Evolutionary conservation across 257 asterid genomes (phyloP).

Genomic region (Paraleonurus japonicus): DNA sequence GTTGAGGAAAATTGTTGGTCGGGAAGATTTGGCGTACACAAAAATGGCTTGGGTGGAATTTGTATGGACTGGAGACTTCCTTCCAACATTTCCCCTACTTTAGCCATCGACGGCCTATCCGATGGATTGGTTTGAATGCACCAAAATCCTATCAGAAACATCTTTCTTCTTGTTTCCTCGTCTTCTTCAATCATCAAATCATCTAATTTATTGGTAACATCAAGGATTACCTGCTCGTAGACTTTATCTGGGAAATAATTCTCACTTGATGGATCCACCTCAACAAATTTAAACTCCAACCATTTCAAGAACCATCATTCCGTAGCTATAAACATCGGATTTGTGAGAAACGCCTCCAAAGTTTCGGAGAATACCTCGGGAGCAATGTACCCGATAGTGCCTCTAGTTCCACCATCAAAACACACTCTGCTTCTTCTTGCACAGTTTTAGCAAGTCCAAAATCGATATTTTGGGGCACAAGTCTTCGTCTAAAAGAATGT

Average conservation of each 20-base stretch:
- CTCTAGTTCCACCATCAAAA: neutral
- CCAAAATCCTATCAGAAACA: no score
- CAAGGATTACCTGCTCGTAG: slow-evolving; percentile 33
- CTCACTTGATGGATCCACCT: slow-evolving; percentile 29
- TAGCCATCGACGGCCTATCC: no score
- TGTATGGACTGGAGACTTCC: no score
- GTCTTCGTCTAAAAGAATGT: slow-evolving; percentile 57
- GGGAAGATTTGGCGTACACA: no score
- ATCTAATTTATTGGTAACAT: neutral
- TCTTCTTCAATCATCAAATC: no score
- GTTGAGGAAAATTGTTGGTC: no score
- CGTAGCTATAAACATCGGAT: slow-evolving; percentile 57
- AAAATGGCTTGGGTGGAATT: no score
- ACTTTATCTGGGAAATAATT: slow-evolving; percentile 42
- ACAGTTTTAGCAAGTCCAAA: slow-evolving; percentile 24
- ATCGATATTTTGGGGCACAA: slow-evolving; percentile 68
- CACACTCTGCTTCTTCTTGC: neutral
- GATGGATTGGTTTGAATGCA: no score
- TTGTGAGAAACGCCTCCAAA: slow-evolving; percentile 51
- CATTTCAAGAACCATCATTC: slow-evolving; percentile 64
- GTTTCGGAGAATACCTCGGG: slow-evolving; percentile 41
- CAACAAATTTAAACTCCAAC: slow-evolving; percentile 33
- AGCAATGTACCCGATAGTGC: slow-evolving; percentile 44
- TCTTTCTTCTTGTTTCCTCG: no score
- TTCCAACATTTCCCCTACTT: no score